These are phyloP conservation scores for Yamadazyma mexicana DNA, from an alignment of 1,139 yeast genomes.

Conservation along the genomic window DNA sequence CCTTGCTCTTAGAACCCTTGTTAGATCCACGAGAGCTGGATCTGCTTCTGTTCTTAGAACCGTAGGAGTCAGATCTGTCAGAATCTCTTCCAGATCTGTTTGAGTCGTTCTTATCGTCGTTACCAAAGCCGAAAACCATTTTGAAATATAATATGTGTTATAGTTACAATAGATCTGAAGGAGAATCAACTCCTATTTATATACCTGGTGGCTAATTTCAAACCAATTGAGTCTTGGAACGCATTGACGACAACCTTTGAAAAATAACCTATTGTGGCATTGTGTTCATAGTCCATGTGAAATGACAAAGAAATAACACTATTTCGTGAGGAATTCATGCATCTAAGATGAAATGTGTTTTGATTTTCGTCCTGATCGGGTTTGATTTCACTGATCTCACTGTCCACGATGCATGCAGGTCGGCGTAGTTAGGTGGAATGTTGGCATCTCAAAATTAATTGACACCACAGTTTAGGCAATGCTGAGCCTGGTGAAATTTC, in stretches of 20 bases:
- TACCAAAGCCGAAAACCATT: constrained; percentile 34
- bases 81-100: constrained; percentile 12
- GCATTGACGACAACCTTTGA: background rate
- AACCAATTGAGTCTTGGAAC: background rate
- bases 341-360: background rate
- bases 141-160: constrained; percentile 4
- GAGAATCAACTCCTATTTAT: background rate
- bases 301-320: background rate
- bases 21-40: constrained; percentile 14
- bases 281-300: background rate
- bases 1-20: constrained; percentile 15
- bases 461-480: background rate
- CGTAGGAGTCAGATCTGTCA: constrained; percentile 16
- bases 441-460: background rate
- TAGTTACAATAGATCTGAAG: background rate
- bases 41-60: constrained; percentile 14
- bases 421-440: constrained; percentile 1
- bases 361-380: background rate
- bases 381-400: constrained; percentile 1
- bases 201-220: background rate
- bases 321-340: background rate
- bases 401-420: background rate
- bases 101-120: constrained; percentile 16
- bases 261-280: background rate
- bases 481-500: background rate